Conservation (phyloP, 225 moss, liverwort and hornwort genomes). For the Marchantia polymorpha region DNA sequence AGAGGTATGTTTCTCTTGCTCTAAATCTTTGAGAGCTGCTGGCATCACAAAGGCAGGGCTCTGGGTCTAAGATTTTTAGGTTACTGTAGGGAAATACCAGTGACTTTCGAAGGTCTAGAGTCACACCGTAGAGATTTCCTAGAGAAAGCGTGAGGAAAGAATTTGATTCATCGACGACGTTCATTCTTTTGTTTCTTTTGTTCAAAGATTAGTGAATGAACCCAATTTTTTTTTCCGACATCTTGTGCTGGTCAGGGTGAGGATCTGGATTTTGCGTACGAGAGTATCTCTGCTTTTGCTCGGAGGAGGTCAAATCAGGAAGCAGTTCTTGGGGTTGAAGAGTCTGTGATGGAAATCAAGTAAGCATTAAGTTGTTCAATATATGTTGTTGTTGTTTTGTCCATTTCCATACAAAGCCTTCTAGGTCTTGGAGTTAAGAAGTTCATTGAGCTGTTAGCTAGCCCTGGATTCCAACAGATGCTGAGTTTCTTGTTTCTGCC, state of each 20-base stretch:
- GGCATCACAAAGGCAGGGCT: too few relatives aligned
- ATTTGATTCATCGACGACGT: too few relatives aligned
- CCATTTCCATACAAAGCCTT: too few relatives aligned
- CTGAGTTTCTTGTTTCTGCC: neutral
- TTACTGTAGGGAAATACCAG: too few relatives aligned
- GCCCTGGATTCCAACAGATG: neutral
- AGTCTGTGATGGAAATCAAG: constrained; percentile 89
- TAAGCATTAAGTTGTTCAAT: constrained; percentile 21
- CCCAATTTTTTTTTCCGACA: too few relatives aligned
- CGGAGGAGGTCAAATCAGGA: constrained; percentile 84
- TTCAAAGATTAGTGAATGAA: neutral
- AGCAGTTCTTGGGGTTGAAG: constrained; percentile 91
- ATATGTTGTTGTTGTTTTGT: neutral
- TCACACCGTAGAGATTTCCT: neutral
- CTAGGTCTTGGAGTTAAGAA: too few relatives aligned
- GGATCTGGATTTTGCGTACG: constrained; percentile 94
- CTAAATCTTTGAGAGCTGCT: neutral
- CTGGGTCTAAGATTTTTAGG: too few relatives aligned
- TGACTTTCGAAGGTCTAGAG: too few relatives aligned
- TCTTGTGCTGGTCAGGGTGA: constrained; percentile 52
- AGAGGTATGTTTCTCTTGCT: constrained; percentile 55
- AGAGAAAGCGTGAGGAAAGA: neutral
- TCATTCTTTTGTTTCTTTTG: neutral
- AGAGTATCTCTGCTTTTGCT: constrained; percentile 94
- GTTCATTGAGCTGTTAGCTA: too few relatives aligned